Conservation (phyloP, 306 rosid species). For the Lathyrus sativus region DNA sequence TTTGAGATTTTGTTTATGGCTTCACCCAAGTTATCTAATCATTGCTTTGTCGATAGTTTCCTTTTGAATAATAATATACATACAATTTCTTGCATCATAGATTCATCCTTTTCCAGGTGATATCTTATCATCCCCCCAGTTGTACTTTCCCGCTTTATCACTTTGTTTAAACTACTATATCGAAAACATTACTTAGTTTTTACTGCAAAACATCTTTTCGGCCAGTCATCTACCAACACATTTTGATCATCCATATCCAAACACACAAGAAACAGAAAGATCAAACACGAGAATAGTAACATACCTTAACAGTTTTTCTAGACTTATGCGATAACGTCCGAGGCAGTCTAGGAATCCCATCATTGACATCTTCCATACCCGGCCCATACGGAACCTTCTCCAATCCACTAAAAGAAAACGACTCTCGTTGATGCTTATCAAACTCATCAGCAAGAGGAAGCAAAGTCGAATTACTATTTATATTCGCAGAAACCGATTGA, state of each 20-base stretch:
- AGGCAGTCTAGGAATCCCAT: slow-evolving; percentile 86
- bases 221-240: slow-evolving; percentile 4
- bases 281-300: slow-evolving; percentile 35
- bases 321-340: slow-evolving; percentile 72
- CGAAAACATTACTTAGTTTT: background rate
- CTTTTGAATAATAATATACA: background rate
- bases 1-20: background rate
- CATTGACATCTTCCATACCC: slow-evolving; percentile 63
- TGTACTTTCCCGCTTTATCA: background rate
- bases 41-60: slow-evolving; percentile 3
- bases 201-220: background rate
- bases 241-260: slow-evolving; percentile 9
- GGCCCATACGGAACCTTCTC: slow-evolving; percentile 55
- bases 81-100: slow-evolving; percentile 12
- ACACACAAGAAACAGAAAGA: slow-evolving; percentile 14
- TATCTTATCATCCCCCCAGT: background rate
- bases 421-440: slow-evolving; percentile 64
- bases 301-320: slow-evolving; percentile 78
- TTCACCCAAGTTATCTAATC: slow-evolving; percentile 3
- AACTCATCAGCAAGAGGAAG: slow-evolving; percentile 51
- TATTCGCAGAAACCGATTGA: slow-evolving; percentile 53
- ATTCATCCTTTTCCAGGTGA: background rate
- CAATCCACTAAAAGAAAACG: slow-evolving; percentile 57
- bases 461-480: slow-evolving; percentile 46
- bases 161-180: background rate